Evolutionary conservation across 2,329 filamentous ascomycete genomes (phyloP), one percentile per base, ranked within the genome.

Genomic region (Exophiala oligosperma): DNA sequence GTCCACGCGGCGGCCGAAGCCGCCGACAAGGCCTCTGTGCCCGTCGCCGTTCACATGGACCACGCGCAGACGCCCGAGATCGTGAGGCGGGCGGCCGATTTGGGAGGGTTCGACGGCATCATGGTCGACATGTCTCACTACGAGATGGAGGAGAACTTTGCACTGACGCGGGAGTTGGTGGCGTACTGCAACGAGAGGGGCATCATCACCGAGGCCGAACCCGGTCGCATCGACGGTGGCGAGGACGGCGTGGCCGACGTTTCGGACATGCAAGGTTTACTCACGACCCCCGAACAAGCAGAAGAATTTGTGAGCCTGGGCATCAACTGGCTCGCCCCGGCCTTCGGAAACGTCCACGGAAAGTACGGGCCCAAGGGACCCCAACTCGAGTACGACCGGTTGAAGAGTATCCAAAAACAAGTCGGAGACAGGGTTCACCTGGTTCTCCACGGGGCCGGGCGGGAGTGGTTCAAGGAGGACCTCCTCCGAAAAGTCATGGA

Each of bases 121-220:
- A 90, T 91, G 87, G 84, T 90, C 0, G 88, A 91, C 72, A 90
- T 90, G 87, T 84, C 80, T 59, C 87, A 90, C 70, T 84, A 87
- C 68, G 85, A 88, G 63, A 85, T 85, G 65, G 85, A 81, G 53
- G 86, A 89, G 73, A 90, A 90, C 68, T 75, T 90, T 37, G 76
- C 78, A 2, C 78, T 82, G 69, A 90, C 87, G 24, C 76, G 76
- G 52, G 84, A 88, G 63, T 73, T 90, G 52, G 84, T 84, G 6
- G 74, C 73, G 35, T 84, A 86, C 68, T 88, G 87, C 68, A 82
- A 89, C 68, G 83, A 76, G 64, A 78, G 82, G 40, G 85, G 85
- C 3, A 89, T 90, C 62, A 81, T 85, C 11, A 86, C 85, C 1
- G 87, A 90, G 70, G 87, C 87, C 1, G 87, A 90, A 68, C 86